Percentiles rank a stretch among this genome's conserved stretches.
Conservation (phyloP, 306 rosid genomes). For the Sindora glabra region DNA sequence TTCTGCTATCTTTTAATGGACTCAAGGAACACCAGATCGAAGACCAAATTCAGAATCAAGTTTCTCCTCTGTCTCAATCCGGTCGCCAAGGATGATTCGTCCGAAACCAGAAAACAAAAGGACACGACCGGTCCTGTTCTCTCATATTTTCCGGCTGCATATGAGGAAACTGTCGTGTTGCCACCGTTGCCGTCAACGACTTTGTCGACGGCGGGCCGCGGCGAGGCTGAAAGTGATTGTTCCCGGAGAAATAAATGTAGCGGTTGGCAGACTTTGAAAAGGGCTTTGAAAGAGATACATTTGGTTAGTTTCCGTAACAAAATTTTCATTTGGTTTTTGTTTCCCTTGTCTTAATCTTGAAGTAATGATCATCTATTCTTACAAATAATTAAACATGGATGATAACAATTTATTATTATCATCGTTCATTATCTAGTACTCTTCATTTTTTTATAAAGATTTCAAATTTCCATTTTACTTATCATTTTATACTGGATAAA, state of each 20-base stretch:
- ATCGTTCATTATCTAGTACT: no score
- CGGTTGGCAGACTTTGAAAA: not conserved
- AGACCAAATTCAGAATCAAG: not conserved
- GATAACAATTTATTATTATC: no score
- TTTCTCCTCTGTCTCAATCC: constrained; percentile 10
- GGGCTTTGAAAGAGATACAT: constrained; percentile 7
- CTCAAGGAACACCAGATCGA: not conserved
- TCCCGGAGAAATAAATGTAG: not conserved
- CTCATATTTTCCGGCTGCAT: constrained; percentile 4
- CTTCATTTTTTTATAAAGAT: not conserved
- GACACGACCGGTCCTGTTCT: not conserved
- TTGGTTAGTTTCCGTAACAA: constrained; percentile 16
- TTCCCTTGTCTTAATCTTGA: no score
- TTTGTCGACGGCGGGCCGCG: not conserved
- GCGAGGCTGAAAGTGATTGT: not conserved
- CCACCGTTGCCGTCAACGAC: not conserved
- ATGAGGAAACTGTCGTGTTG: not conserved
- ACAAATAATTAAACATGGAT: no score
- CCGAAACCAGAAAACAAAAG: not conserved
- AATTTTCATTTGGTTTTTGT: no score
- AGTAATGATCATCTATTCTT: no score
- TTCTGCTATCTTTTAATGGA: constrained; percentile 5
- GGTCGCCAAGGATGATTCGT: not conserved
- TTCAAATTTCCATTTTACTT: no score
- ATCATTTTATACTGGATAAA: no score